Evolutionary conservation across 495 filamentous ascomycete species (phyloP), one percentile per base, ranked within the genome.

Genomic region (Penicillium macrosclerotiorum): DNA sequence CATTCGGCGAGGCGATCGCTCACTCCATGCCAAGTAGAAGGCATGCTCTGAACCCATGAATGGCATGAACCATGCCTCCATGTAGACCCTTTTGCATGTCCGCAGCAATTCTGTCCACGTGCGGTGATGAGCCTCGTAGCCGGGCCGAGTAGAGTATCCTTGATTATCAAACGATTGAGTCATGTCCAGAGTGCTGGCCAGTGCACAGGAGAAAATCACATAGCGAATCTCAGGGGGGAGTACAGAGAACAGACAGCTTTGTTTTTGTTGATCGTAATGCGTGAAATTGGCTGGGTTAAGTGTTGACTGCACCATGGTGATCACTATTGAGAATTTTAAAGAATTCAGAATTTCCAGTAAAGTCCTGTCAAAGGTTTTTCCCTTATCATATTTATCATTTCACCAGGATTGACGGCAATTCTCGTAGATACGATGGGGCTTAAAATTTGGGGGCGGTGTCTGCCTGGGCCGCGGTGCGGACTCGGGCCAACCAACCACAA

Each of bases 1-100:
- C 2, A 27, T 37, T 23, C 24, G 31, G 17, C 26, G 13, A 0
- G 58, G 62, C 8, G 45, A 46, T 0, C 62, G 54, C 0, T 49
- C 41, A 12, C 3, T 2, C 3, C 9, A 13, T 0, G 49, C 43
- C 12, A 68, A 33, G 32, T 54, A 64, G 39, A 60, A 58, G 1
- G 45, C 25, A 26, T 68, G 60, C 35, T 68, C 60, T 0, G 55
- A 48, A 20, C 49, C 47, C 16, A 52, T 31, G 30, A 60, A 55
- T 6, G 62, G 65, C 44, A 65, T 48, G 24, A 57, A 62, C 62
- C 62, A 65, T 13, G 54, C 44, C 27, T 64, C 60, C 29, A 45
- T 37, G 45, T 60, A 64, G 24, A 56, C 32, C 20, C 24, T 32
- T 35, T 52, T 59, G 26, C 58, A 64, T 2, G 52, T 45, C 17